Percentiles rank a stretch among this genome's conserved stretches.
phyloP scores from a whole-genome alignment of 164 flowering plant species.

The Chimonanthus praecox region DNA sequence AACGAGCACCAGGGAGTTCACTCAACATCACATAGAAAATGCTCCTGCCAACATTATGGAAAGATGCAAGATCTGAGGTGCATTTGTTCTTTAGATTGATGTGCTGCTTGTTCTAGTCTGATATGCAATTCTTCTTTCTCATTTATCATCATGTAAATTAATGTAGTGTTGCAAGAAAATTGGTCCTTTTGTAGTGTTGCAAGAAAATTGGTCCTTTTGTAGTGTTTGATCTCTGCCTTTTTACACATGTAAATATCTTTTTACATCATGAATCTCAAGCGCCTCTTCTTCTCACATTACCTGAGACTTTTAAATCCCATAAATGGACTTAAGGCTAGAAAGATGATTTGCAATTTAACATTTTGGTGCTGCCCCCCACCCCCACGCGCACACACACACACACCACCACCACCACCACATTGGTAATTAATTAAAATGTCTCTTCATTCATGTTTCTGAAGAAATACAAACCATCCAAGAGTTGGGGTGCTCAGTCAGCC shows the following conservation, averaged over 20 bases:
- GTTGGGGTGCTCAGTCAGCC: no score
- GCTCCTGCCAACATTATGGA: background rate
- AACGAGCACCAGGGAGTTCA: constrained; percentile 21
- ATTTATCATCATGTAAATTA: constrained; percentile 5
- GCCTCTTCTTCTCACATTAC: background rate
- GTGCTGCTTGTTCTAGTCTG: background rate
- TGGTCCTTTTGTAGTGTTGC: background rate
- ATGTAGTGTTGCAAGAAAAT: background rate
- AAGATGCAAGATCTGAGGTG: background rate
- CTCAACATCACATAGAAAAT: constrained; percentile 1
- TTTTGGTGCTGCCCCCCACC: no score
- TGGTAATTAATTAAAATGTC: no score
- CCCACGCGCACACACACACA: no score
- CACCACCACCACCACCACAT: no score
- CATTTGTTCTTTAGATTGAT: background rate
- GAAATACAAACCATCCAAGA: no score
- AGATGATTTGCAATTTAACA: no score
- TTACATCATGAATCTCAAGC: constrained; percentile 1
- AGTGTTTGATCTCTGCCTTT: background rate
- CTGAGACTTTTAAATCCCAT: no score
- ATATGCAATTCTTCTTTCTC: background rate
- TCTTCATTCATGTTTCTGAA: no score
- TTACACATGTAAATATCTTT: constrained; percentile 4
- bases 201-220: background rate
- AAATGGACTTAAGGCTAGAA: no score